Evolutionary conservation across 768 basidiomycete genomes (phyloP), one percentile per base, ranked within the genome.

Genomic region (Rhizopogon salebrosus): DNA sequence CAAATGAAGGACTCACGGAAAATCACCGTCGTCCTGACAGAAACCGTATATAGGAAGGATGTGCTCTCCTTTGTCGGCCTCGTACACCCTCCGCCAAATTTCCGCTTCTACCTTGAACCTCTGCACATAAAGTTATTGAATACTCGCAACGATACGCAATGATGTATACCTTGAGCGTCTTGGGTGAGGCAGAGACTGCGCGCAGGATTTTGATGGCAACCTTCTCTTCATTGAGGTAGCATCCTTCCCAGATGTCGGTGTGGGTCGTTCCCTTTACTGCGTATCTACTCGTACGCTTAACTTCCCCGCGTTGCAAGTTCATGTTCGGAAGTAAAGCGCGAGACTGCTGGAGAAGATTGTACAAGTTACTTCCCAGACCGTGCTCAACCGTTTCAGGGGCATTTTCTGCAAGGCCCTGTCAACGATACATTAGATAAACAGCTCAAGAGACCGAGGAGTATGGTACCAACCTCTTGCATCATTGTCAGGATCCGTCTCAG

Each of bases 21-120:
- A 81, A 14, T 80, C 81, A 0, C 79, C 79, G 56, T 82, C 79
- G 18, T 67, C 69, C 54, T 77, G 77, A 50, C 78, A 76, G 54
- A 78, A 80, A 0, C 81, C 81, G 54, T 79, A 82, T 54, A 83
- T 80, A 0, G 81, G 80, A 2, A 83, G 70, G 48, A 80, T 78
- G 48, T 80, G 72, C 34, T 65, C 67, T 22, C 81, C 81, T 41
- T 67, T 70, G 54, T 83, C 81, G 13, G 64, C 63, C 49, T 74
- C 72, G 78, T 79, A 83, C n/a, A 82, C 68, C 35, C 72, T 70
- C 23, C 71, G 69, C 81, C 81, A 83, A 22, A 82, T 79, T 16
- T 74, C 72, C 14, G 76, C 77, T 60, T 83, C 82, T 13, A 75
- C 60, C 51, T 68, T 68, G 56, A 83, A 81, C 20, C 82, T 69